Evolutionary conservation across 768 basidiomycete genomes (phyloP).

Genomic region (Amyloporia xantha): DNA sequence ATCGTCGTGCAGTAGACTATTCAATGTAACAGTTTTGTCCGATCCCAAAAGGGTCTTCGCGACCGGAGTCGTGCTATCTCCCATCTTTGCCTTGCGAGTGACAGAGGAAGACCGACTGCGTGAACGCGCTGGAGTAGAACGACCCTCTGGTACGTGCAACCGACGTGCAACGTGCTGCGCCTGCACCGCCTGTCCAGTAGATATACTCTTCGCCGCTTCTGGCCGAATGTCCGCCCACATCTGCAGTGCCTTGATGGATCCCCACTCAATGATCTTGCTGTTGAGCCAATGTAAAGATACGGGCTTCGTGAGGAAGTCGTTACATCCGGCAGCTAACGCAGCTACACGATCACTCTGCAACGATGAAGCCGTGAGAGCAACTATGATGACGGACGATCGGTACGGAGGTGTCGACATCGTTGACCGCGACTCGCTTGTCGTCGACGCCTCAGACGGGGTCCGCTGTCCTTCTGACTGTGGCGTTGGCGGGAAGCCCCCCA

Average conservation of each 20-base stretch:
- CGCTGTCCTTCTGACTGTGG: constrained; percentile 50
- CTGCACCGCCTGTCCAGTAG: constrained; percentile 39
- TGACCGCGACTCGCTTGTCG: constrained; percentile 39
- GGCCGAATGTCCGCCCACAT: constrained; percentile 86
- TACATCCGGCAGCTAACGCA: constrained; percentile 97
- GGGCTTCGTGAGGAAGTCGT: constrained; percentile 97
- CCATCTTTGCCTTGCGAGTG: constrained; percentile 8
- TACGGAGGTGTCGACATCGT: constrained; percentile 49
- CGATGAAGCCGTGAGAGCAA: constrained; percentile 96
- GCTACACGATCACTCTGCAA: constrained; percentile 93
- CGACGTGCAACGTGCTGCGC: constrained; percentile 41
- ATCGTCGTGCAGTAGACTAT: neutral
- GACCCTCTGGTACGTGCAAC: constrained; percentile 43
- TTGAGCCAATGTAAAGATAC: constrained; percentile 94
- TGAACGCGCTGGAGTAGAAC: constrained; percentile 30
- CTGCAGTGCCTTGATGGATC: constrained; percentile 89
- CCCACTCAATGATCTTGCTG: constrained; percentile 99
- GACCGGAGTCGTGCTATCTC: constrained; percentile 11
- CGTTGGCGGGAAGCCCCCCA: constrained; percentile 62
- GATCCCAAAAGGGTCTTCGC: constrained; percentile 7
- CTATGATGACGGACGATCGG: constrained; percentile 94
- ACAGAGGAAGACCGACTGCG: constrained; percentile 35
- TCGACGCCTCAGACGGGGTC: constrained; percentile 50
- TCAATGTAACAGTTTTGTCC: constrained; percentile 7
- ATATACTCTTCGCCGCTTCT: constrained; percentile 43